A percentile compares a stretch with the other conserved stretches of the same genome.
phyloP scores from a whole-genome alignment of 371 early-diverging fungal genomes.

The Haplosporangium sp. region DNA sequence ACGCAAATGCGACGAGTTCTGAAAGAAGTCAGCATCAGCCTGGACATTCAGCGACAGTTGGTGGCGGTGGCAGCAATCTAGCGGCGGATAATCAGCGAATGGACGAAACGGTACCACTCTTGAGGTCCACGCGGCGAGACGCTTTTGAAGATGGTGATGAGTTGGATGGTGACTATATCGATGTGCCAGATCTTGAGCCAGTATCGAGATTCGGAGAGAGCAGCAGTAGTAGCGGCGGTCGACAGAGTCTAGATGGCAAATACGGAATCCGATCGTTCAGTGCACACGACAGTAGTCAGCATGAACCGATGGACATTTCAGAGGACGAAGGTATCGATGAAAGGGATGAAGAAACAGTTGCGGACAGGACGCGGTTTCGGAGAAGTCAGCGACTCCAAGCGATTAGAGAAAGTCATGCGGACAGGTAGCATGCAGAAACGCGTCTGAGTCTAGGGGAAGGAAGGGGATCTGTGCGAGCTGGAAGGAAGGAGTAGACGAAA shows the following conservation, averaged over 20 bases:
- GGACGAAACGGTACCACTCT: background rate
- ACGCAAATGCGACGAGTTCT: background rate
- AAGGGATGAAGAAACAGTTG: slow-evolving; percentile 9
- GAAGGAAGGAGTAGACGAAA: too few relatives aligned
- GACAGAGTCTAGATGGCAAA: background rate
- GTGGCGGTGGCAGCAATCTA: background rate
- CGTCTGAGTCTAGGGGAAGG: background rate
- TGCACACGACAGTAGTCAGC: too few relatives aligned
- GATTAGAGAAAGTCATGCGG: slow-evolving; percentile 22
- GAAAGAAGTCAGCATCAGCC: background rate
- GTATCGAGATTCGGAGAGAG: background rate
- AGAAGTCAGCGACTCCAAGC: slow-evolving; percentile 43
- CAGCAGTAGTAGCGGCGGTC: background rate
- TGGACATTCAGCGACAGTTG: too few relatives aligned
- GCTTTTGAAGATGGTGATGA: background rate
- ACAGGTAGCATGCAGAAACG: background rate
- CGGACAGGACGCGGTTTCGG: slow-evolving; percentile 26
- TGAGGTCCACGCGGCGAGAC: background rate
- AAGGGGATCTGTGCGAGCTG: too few relatives aligned
- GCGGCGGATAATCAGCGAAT: background rate
- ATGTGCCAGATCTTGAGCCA: slow-evolving; percentile 11
- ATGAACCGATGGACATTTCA: background rate
- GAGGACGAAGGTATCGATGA: background rate
- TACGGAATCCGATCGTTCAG: slow-evolving; percentile 1
- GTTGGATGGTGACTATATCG: slow-evolving; percentile 4